Evolutionary conservation across 345 rosid species (phyloP).

Genomic region (Rhizophora apiculata): DNA sequence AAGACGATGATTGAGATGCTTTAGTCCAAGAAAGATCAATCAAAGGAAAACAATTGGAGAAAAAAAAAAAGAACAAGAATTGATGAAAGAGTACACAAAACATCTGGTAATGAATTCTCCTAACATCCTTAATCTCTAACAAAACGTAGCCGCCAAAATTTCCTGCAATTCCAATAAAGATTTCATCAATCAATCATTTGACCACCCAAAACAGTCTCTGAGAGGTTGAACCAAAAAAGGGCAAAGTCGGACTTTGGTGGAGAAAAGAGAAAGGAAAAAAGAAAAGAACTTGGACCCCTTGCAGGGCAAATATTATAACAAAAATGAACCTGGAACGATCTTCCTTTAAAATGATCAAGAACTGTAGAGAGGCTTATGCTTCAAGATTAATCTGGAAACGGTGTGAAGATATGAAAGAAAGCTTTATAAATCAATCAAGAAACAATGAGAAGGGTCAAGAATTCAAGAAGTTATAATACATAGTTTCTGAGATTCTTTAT

Average conservation of each 20-base stretch:
- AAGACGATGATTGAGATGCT: not conserved
- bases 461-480: not conserved
- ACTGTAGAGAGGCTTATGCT: too few species aligned
- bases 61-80: not conserved
- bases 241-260: not conserved
- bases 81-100: slow-evolving; percentile 41
- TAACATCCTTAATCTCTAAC: slow-evolving; percentile 46
- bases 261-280: not conserved
- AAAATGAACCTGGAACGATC: not conserved
- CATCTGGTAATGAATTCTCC: slow-evolving; percentile 60
- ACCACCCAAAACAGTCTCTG: not conserved
- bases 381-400: too few species aligned
- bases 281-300: not conserved
- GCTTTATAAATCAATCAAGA: not conserved
- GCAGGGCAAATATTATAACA: not conserved
- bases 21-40: not conserved
- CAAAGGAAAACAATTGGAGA: not conserved
- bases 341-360: too few species aligned
- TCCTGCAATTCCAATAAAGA: slow-evolving; percentile 21
- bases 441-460: not conserved
- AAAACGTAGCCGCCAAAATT: slow-evolving; percentile 5
- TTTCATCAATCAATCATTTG: too few species aligned
- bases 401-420: not conserved
- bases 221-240: not conserved
- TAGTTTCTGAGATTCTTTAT: not conserved